Evolutionary conservation across 768 basidiomycete genomes (phyloP), one percentile per base, ranked within the genome.

Genomic region (Amanita fuliginea): DNA sequence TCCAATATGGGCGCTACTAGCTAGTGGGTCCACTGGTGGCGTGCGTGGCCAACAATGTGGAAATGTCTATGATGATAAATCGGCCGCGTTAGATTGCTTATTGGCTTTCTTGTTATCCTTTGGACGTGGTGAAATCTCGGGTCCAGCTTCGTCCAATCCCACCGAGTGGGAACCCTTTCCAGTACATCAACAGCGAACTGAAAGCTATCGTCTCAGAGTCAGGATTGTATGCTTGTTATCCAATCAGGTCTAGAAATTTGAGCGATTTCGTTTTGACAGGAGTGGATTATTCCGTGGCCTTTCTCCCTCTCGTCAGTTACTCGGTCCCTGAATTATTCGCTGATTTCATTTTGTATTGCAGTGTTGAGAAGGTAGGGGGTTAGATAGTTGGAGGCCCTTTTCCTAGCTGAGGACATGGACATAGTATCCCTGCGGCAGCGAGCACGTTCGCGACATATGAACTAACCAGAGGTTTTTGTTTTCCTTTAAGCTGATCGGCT

Each of bases 41-140:
- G 86, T 89, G 62, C 40, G 83, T 73, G 24, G 7, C 36, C 32
- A 50, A 6, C 6, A 35, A 1, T 16, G 10, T 40, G 39, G 24
- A 37, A 32, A 26, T 10, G 48, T 32, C 52, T 18, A 42, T 42
- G 49, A 30, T n/a, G 24, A 35, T 33, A 49, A 54, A 30, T 21
- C 53, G 51, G 13, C 30, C 16, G 6, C 4, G 19, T 21, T 42
- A 91, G 73, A 77, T 95, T 34, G 82, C 81, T 0, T 97, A 99
- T 59, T 99, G 96, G 96, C 72, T 96, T 1, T 78, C 89, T 1
- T 93, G 85, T 59, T 97, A 95, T 63, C 95, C 92, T 0, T 70
- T 95, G 4, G 93, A 97, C 55, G 88, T 96, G 4, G 77, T 94
- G 28, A 97, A 97, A 68, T 93, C 90, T 3, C 80, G 91, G 32